Percentiles rank a stretch among this genome's conserved stretches.
These are phyloP conservation scores for Pyricularia pennisetigena DNA, from an alignment of 2,329 filamentous ascomycete species.

Conservation along the genomic window DNA sequence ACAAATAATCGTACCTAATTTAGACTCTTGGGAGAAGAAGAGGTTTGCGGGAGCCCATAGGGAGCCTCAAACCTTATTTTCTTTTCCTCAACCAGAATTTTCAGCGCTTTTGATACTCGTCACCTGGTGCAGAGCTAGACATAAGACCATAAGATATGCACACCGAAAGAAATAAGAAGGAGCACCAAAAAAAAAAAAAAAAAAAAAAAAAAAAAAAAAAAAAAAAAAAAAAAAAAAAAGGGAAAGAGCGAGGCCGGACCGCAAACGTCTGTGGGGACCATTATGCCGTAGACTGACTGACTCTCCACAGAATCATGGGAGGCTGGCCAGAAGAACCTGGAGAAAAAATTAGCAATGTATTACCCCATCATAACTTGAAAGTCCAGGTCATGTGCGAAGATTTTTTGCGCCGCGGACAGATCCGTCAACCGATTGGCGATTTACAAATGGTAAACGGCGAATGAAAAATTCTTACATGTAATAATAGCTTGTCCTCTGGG, in stretches of 20 bases:
- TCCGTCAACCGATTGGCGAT: neutral
- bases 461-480: neutral
- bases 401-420: neutral
- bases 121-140: neutral
- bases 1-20: neutral
- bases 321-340: neutral
- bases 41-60: neutral
- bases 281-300: neutral
- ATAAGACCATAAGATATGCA: neutral
- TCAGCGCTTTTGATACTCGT: neutral
- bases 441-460: neutral
- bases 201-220: neutral
- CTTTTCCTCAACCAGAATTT: neutral
- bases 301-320: neutral
- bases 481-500: neutral
- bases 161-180: neutral
- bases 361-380: constrained; percentile 1
- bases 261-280: neutral
- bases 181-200: neutral
- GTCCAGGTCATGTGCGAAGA: neutral
- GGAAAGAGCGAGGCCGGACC: neutral
- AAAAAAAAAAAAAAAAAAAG: neutral
- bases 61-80: neutral
- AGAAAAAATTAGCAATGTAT: neutral
- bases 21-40: neutral